Conservation (phyloP, 306 rosid genomes). For the Lablab purpureus region DNA sequence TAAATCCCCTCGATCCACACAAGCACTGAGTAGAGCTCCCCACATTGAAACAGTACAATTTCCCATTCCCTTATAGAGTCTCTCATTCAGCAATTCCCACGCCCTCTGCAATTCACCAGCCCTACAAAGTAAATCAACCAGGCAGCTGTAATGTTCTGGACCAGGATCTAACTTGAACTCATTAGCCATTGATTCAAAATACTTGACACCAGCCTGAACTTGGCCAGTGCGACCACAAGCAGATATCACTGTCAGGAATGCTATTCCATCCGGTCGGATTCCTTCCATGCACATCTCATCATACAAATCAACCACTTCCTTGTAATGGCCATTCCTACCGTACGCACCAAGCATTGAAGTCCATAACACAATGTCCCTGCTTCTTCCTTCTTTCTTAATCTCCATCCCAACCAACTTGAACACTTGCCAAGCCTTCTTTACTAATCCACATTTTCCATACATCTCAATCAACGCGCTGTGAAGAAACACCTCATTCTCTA, state of each 20-base stretch:
- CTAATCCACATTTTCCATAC: slow-evolving; percentile 82
- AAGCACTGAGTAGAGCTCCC: slow-evolving; percentile 78
- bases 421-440: slow-evolving; percentile 65
- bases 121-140: slow-evolving; percentile 79
- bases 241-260: slow-evolving; percentile 74
- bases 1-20: slow-evolving; percentile 68
- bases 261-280: slow-evolving; percentile 69
- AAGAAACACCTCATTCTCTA: slow-evolving; percentile 65
- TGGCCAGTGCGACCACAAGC: slow-evolving; percentile 81
- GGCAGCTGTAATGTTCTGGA: slow-evolving; percentile 75
- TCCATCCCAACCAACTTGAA: slow-evolving; percentile 62
- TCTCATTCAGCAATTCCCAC: slow-evolving; percentile 66
- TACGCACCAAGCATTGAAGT: slow-evolving; percentile 83
- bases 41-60: slow-evolving; percentile 63
- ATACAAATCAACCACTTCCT: slow-evolving; percentile 64
- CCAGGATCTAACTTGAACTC: slow-evolving; percentile 71
- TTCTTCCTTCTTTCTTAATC: slow-evolving; percentile 46
- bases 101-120: slow-evolving; percentile 81
- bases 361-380: slow-evolving; percentile 72
- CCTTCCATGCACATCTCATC: slow-evolving; percentile 72
- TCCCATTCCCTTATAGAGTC: slow-evolving; percentile 41
- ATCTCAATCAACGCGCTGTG: slow-evolving; percentile 77
- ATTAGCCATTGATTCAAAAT: slow-evolving; percentile 71
- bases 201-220: slow-evolving; percentile 68
- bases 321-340: slow-evolving; percentile 66